Percentiles rank a stretch among this genome's conserved stretches.
Evolutionary conservation across 192 early-diverging fungal species (phyloP).

Genomic region (Geranomyces variabilis): DNA sequence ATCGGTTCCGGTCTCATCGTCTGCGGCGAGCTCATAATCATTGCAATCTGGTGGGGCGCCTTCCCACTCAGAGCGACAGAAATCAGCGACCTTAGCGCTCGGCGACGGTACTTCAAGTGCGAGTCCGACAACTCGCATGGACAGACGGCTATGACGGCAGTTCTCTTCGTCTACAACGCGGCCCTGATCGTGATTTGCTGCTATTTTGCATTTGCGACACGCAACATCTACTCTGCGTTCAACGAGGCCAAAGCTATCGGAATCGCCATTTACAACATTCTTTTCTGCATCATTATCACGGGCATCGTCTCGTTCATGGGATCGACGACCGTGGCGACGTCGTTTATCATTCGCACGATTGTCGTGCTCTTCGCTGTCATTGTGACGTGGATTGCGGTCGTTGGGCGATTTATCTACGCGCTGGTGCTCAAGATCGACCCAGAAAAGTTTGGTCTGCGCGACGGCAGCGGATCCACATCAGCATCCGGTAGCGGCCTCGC

Average conservation of each 20-base stretch:
- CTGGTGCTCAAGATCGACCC: neutral
- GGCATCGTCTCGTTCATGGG: slow-evolving; percentile 5
- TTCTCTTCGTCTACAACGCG: slow-evolving; percentile 25
- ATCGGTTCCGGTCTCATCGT: slow-evolving; percentile 6
- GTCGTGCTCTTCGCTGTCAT: slow-evolving; percentile 11
- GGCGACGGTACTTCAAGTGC: slow-evolving; percentile 23
- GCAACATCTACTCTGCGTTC: slow-evolving; percentile 35
- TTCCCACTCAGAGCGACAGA: slow-evolving; percentile 13
- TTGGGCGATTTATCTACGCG: slow-evolving; percentile 7
- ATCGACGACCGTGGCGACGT: neutral
- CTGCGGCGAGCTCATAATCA: neutral
- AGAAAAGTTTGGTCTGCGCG: neutral
- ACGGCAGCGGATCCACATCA: neutral
- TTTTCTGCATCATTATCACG: slow-evolving; percentile 26
- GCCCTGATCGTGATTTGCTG: slow-evolving; percentile 16
- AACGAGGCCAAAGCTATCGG: slow-evolving; percentile 39
- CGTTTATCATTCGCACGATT: neutral
- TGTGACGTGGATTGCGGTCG: slow-evolving; percentile 1
- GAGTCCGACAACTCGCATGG: neutral
- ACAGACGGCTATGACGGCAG: neutral
- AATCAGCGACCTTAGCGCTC: neutral
- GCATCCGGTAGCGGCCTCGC: neutral
- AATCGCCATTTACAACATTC: slow-evolving; percentile 39
- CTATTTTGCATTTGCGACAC: slow-evolving; percentile 34
- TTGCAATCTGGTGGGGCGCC: slow-evolving; percentile 5